These are phyloP conservation scores for Sporobolomyces roseus DNA, from an alignment of 768 basidiomycete genomes.

Conservation along the genomic window DNA sequence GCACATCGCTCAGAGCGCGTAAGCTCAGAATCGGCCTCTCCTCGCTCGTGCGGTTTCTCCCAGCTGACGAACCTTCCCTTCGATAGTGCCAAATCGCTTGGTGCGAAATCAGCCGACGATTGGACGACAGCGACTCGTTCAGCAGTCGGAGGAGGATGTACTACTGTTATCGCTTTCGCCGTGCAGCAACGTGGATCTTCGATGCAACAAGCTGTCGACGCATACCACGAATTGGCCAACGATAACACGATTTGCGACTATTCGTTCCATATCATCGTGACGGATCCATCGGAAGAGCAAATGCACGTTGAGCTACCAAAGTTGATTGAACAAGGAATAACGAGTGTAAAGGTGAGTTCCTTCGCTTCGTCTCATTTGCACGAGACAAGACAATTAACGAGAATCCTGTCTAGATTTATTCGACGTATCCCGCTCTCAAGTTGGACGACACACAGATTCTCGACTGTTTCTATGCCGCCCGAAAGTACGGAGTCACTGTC, in stretches of 20 bases:
- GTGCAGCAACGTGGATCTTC: conserved; percentile 46
- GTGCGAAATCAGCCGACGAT: conserved; percentile 47
- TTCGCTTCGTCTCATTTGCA: background rate
- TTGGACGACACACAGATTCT: conserved; percentile 49
- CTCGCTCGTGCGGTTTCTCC: too few relatives aligned
- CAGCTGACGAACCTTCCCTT: too few relatives aligned
- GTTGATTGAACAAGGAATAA: conserved; percentile 49
- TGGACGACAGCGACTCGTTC: conserved; percentile 47
- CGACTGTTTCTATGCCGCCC: conserved; percentile 47
- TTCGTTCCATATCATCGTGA: conserved; percentile 50
- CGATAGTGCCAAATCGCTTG: conserved; percentile 40
- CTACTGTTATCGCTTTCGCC: conserved; percentile 51
- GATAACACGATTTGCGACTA: conserved; percentile 48
- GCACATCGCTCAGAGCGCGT: conserved; percentile 48
- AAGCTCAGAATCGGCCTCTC: too few relatives aligned
- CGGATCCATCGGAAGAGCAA: conserved; percentile 48
- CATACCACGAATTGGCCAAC: conserved; percentile 48
- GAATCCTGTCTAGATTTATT: conserved; percentile 44
- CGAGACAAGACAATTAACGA: background rate
- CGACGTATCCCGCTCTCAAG: conserved; percentile 50
- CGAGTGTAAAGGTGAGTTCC: conserved; percentile 40
- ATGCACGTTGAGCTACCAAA: conserved; percentile 49
- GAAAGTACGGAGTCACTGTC: conserved; percentile 46
- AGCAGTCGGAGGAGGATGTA: conserved; percentile 46
- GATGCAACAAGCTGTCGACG: conserved; percentile 47